These are phyloP conservation scores for Saccharomyces hybrid DNA, from an alignment of 1,139 yeast species.

Conservation along the genomic window DNA sequence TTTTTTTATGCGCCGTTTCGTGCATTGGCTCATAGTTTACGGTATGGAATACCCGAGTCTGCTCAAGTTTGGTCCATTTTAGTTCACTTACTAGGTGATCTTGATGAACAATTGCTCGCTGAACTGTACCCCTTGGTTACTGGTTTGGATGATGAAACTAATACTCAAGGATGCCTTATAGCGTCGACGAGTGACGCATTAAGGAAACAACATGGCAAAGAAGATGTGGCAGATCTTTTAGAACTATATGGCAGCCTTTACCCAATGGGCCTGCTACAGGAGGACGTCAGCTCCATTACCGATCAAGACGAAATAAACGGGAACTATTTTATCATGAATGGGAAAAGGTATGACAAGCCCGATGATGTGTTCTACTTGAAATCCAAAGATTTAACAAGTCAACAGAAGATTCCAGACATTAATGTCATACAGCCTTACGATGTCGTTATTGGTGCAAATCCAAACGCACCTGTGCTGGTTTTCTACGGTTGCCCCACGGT, in stretches of 20 bases:
- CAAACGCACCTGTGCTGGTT: conserved; percentile 33
- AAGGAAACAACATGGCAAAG: conserved; percentile 4
- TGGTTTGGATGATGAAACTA: conserved; percentile 11
- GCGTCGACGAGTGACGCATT: not conserved
- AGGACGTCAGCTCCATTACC: conserved; percentile 5
- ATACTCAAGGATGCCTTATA: conserved; percentile 3
- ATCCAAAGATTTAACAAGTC: conserved; percentile 23
- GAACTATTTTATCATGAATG: conserved; percentile 23
- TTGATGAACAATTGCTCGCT: conserved; percentile 4
- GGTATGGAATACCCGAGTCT: not conserved
- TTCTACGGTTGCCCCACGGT: conserved; percentile 47
- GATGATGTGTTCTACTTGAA: conserved; percentile 30
- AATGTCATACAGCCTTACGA: conserved; percentile 13
- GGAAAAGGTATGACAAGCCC: conserved; percentile 16
- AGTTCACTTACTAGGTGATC: not conserved
- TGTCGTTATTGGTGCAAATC: conserved; percentile 20
- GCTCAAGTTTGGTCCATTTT: not conserved
- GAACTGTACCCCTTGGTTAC: conserved; percentile 16
- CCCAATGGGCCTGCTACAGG: conserved; percentile 18
- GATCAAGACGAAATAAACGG: conserved; percentile 4
- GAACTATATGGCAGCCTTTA: conserved; percentile 13
- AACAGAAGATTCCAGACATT: conserved; percentile 15
- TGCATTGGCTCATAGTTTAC: not conserved
- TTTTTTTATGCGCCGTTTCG: not conserved
- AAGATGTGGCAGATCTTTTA: conserved; percentile 11